Percentiles rank a stretch among this genome's conserved stretches.
These are phyloP conservation scores for Erodium moschatum DNA, from an alignment of 441 rosid species.

Conservation along the genomic window DNA sequence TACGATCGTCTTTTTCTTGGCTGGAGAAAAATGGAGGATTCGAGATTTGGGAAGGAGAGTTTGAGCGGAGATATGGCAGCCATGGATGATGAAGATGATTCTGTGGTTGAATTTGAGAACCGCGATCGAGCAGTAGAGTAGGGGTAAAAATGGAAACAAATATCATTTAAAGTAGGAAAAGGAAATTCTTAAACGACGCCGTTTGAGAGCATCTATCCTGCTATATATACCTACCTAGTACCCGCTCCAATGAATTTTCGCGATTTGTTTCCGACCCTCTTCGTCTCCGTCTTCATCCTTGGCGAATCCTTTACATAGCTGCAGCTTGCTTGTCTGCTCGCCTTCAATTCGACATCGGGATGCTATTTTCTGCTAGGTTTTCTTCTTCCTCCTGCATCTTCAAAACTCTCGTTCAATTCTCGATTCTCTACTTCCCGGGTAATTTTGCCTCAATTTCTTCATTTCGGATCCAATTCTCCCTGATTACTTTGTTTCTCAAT, in stretches of 20 bases:
- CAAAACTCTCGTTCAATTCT: background rate
- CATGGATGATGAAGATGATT: background rate
- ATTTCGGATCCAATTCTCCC: background rate
- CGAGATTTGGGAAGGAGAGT: background rate
- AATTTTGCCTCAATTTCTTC: background rate
- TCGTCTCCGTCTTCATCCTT: background rate
- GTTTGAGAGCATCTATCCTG: background rate
- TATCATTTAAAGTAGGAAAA: background rate
- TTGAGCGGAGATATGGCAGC: background rate
- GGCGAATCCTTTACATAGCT: background rate
- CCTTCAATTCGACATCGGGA: background rate
- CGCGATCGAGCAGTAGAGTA: background rate
- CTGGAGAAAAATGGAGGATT: background rate
- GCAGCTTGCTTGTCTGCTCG: background rate
- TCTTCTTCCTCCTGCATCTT: background rate
- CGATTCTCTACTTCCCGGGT: background rate
- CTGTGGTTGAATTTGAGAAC: background rate
- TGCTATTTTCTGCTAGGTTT: background rate
- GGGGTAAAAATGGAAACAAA: background rate
- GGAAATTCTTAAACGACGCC: background rate
- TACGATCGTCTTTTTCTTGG: background rate
- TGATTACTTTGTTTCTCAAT: background rate
- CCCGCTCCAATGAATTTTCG: background rate
- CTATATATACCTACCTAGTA: background rate
- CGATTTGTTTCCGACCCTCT: background rate